Percentiles rank a stretch among this genome's conserved stretches.
Evolutionary conservation across 768 basidiomycete genomes (phyloP).

Genomic region (Daedaleopsis sinensis): DNA sequence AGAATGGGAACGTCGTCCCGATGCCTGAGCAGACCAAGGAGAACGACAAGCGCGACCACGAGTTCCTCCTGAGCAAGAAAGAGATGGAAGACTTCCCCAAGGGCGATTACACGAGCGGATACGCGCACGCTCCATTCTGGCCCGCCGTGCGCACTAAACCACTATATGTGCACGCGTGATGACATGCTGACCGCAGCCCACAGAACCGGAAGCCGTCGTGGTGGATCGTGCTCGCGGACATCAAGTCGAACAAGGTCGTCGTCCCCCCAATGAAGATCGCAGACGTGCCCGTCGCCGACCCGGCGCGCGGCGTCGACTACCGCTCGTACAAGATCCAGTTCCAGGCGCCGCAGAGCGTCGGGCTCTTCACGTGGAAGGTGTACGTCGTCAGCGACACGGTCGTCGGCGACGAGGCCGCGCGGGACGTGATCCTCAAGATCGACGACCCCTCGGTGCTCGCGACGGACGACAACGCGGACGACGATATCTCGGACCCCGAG

Average conservation of each 20-base stretch:
- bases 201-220: slow-evolving; percentile 89
- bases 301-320: slow-evolving; percentile 56
- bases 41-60: slow-evolving; percentile 62
- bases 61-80: slow-evolving; percentile 64
- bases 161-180: neutral
- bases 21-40: slow-evolving; percentile 48
- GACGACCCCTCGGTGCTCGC: slow-evolving; percentile 66
- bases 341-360: slow-evolving; percentile 87
- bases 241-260: slow-evolving; percentile 81
- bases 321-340: slow-evolving; percentile 91
- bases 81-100: slow-evolving; percentile 62
- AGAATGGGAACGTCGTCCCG: slow-evolving; percentile 24
- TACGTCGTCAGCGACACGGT: slow-evolving; percentile 88
- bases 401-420: slow-evolving; percentile 75
- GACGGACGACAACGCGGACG: slow-evolving; percentile 68
- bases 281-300: slow-evolving; percentile 72
- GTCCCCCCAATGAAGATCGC: slow-evolving; percentile 84
- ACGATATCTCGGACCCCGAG: slow-evolving; percentile 97
- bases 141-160: slow-evolving; percentile 61
- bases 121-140: slow-evolving; percentile 93
- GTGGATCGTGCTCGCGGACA: slow-evolving; percentile 91
- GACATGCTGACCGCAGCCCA: neutral
- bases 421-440: slow-evolving; percentile 79
- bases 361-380: slow-evolving; percentile 87
- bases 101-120: slow-evolving; percentile 48